Conservation (phyloP, 805 yeast genomes). For the Nakazawaea siamensis region DNA sequence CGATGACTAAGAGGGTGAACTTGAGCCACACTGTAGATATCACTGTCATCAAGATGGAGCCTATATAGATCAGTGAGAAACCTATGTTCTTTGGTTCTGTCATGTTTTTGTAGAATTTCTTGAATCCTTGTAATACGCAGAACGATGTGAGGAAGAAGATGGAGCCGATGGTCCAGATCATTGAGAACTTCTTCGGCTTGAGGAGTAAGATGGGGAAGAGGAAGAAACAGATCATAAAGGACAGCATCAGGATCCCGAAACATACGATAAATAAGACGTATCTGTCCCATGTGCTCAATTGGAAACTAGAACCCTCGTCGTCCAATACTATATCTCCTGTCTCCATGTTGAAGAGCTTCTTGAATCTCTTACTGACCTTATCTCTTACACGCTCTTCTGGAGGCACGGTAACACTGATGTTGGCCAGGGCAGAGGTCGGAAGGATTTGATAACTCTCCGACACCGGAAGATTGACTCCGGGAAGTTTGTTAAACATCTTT, state of each 20-base stretch:
- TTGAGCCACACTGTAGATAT: constrained; percentile 58
- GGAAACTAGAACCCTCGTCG: constrained; percentile 33
- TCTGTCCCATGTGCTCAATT: constrained; percentile 37
- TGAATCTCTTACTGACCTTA: constrained; percentile 10
- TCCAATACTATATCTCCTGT: constrained; percentile 22
- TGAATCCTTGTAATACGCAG: constrained; percentile 75
- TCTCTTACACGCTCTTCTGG: constrained; percentile 10
- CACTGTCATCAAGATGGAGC: constrained; percentile 63
- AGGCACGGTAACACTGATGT: constrained; percentile 8
- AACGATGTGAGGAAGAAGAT: constrained; percentile 36
- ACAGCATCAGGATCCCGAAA: constrained; percentile 57
- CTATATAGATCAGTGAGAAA: constrained; percentile 66
- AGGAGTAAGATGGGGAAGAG: constrained; percentile 32
- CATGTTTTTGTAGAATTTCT: constrained; percentile 60
- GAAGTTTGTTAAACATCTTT: constrained; percentile 14
- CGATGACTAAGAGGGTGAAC: constrained; percentile 59
- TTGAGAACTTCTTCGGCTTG: constrained; percentile 36
- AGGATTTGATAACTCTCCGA: constrained; percentile 9
- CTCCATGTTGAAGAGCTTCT: constrained; percentile 10
- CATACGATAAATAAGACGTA: constrained; percentile 69
- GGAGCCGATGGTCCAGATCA: constrained; percentile 39
- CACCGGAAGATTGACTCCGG: constrained; percentile 16
- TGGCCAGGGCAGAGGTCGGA: constrained; percentile 6
- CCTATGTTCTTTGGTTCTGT: constrained; percentile 62
- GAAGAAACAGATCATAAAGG: constrained; percentile 43